phyloP scores from a whole-genome alignment of 108 stramenopile genomes.

The Poteriospumella lacustris region DNA sequence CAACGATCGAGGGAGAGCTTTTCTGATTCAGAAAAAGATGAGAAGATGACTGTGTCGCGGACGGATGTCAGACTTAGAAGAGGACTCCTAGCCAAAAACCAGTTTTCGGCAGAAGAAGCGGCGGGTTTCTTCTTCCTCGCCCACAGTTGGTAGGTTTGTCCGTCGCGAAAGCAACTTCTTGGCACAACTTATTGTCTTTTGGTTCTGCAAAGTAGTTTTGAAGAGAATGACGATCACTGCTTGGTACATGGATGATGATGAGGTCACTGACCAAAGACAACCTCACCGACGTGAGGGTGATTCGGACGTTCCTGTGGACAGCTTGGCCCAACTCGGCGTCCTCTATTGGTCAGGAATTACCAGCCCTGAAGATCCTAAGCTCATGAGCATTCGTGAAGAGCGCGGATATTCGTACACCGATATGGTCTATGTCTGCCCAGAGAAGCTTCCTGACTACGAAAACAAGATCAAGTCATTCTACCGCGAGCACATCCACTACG shows the following conservation, averaged over 20 bases:
- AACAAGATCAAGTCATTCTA: constrained; percentile 82
- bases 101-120: too few relatives aligned
- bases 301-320: not conserved
- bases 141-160: too few relatives aligned
- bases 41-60: too few relatives aligned
- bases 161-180: too few relatives aligned
- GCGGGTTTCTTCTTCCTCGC: too few relatives aligned
- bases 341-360: constrained; percentile 37
- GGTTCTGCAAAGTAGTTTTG: not conserved
- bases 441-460: constrained; percentile 78
- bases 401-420: constrained; percentile 78
- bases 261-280: not conserved
- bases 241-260: constrained; percentile 30
- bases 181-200: too few relatives aligned
- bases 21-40: too few relatives aligned
- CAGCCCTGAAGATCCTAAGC: constrained; percentile 2
- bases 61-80: too few relatives aligned
- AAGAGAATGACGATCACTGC: constrained; percentile 23
- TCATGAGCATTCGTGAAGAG: constrained; percentile 12
- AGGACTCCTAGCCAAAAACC: too few relatives aligned
- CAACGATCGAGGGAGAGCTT: too few relatives aligned
- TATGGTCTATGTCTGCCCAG: constrained; percentile 81
- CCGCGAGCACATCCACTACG: constrained; percentile 93
- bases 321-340: constrained; percentile 26
- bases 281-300: not conserved